phyloP scores from a whole-genome alignment of 768 basidiomycete genomes.

The Kwoniella botswanensis region DNA sequence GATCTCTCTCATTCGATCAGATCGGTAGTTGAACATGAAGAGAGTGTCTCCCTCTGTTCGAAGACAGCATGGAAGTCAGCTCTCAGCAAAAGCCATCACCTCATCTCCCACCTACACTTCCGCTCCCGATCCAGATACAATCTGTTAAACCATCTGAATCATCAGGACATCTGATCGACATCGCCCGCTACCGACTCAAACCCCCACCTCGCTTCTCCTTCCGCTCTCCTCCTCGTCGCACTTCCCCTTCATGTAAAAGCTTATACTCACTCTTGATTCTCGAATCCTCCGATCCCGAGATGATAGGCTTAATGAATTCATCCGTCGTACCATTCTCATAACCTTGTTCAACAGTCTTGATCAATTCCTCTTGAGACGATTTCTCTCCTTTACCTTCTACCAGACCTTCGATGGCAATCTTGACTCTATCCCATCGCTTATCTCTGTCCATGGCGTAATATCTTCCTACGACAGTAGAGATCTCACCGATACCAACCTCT shows the following conservation, averaged over 20 bases:
- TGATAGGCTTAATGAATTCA: constrained; percentile 94
- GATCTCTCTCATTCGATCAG: constrained; percentile 94
- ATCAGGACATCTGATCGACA: no score
- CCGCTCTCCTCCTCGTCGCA: background rate
- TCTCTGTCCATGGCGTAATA: constrained; percentile 98
- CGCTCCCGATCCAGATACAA: background rate
- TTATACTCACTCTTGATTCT: constrained; percentile 72
- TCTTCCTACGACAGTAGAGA: constrained; percentile 83
- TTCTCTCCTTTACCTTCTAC: constrained; percentile 70
- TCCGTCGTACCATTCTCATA: constrained; percentile 88
- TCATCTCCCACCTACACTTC: constrained; percentile 14
- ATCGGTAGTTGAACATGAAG: constrained; percentile 97
- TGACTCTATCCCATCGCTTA: constrained; percentile 93
- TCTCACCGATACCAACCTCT: constrained; percentile 69
- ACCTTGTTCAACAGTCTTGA: constrained; percentile 72
- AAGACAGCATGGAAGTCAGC: background rate
- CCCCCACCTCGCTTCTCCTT: no score
- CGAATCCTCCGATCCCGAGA: constrained; percentile 77
- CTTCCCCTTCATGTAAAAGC: background rate
- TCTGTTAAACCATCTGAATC: background rate
- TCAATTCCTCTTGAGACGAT: constrained; percentile 64
- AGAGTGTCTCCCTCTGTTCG: constrained; percentile 77
- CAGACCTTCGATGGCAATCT: constrained; percentile 84
- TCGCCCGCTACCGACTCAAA: no score
- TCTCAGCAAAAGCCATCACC: background rate